Conservation (phyloP, 805 yeast genomes). For the Saturnispora kantuleensis region DNA sequence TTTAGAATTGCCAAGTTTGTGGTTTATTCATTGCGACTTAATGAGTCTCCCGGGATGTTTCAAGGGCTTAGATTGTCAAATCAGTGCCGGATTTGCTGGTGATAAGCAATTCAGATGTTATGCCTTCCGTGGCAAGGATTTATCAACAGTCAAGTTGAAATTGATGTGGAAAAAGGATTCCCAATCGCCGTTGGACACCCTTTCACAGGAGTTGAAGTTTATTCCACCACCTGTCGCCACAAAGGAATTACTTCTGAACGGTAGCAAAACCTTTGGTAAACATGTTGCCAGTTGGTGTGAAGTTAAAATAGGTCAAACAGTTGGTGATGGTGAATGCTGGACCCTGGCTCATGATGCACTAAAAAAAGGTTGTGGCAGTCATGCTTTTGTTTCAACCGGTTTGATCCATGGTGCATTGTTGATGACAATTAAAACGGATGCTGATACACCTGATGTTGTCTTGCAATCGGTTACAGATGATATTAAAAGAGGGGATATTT, state of each 20-base stretch:
- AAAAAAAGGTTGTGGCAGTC: constrained; percentile 44
- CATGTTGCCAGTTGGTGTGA: constrained; percentile 49
- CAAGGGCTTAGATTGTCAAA: constrained; percentile 27
- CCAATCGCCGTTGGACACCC: constrained; percentile 18
- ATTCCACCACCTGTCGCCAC: constrained; percentile 38
- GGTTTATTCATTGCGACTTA: constrained; percentile 32
- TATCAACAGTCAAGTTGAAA: constrained; percentile 28
- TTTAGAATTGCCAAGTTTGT: constrained; percentile 34
- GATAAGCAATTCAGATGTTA: constrained; percentile 25
- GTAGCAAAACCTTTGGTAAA: constrained; percentile 35
- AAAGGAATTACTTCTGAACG: constrained; percentile 24
- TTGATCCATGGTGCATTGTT: constrained; percentile 35
- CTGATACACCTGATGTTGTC: constrained; percentile 12
- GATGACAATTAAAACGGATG: constrained; percentile 11
- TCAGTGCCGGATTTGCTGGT: constrained; percentile 22
- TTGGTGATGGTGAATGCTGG: constrained; percentile 55
- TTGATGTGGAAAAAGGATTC: constrained; percentile 32
- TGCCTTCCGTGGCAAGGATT: constrained; percentile 33
- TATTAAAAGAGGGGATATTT: constrained; percentile 44
- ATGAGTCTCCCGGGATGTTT: constrained; percentile 30
- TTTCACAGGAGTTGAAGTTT: constrained; percentile 24
- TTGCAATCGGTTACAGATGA: constrained; percentile 29
- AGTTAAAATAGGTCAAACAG: constrained; percentile 34
- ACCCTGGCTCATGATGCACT: constrained; percentile 48
- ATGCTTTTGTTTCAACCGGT: constrained; percentile 44